Conservation (phyloP, 331 rosid species). For the Quercus phellos region DNA sequence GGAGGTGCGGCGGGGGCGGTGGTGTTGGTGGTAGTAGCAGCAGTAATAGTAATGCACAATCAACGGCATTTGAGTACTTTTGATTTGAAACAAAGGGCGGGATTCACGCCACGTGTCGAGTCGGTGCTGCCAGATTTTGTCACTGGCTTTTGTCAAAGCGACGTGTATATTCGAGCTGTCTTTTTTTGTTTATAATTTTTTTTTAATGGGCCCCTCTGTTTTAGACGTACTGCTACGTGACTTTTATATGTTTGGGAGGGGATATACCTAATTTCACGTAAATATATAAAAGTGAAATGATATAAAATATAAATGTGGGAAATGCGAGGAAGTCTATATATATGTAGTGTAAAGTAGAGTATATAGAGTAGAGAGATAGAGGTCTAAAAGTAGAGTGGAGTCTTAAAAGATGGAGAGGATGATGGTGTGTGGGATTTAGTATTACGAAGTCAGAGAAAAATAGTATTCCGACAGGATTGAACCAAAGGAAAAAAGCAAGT, state of each 20-base stretch:
- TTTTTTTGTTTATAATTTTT: not conserved
- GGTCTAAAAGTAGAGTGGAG: too few species aligned
- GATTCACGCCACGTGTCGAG: slow-evolving; percentile 41
- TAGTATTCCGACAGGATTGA: not conserved
- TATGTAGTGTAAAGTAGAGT: too few species aligned
- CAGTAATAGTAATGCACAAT: not conserved
- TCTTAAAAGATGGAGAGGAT: too few species aligned
- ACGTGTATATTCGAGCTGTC: slow-evolving; percentile 47
- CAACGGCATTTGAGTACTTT: slow-evolving; percentile 67
- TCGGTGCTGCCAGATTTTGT: slow-evolving; percentile 41
- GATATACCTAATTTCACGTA: slow-evolving; percentile 6
- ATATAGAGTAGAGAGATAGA: too few species aligned
- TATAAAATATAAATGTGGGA: not conserved
- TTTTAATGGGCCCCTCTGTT: not conserved
- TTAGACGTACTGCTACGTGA: slow-evolving; percentile 12
- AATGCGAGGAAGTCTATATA: not conserved
- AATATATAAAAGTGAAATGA: not conserved
- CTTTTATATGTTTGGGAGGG: not conserved
- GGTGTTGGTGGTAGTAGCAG: fast-evolving
- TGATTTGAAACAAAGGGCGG: slow-evolving; percentile 46
- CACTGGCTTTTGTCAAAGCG: slow-evolving; percentile 39
- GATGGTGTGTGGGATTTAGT: not conserved
- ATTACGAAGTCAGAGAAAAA: not conserved
- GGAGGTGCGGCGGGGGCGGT: too few species aligned
- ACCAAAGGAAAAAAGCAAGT: not conserved